Evolutionary conservation across 2,329 filamentous ascomycete genomes (phyloP).

Genomic region (Emergomyces pasteurianus): DNA sequence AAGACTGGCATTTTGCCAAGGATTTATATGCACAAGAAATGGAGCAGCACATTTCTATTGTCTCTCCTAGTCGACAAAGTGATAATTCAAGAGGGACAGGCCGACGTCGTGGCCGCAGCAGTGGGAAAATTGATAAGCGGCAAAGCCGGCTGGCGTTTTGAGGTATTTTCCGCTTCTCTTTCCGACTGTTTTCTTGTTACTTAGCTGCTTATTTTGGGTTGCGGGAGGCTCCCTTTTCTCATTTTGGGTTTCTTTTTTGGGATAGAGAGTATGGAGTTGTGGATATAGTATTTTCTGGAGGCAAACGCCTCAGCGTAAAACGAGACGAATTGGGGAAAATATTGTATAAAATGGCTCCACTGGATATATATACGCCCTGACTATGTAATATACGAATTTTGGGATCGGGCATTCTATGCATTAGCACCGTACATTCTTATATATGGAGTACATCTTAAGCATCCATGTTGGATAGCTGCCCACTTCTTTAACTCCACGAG

Average conservation of each 20-base stretch:
- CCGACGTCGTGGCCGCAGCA: background rate
- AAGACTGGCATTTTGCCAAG: conserved; percentile 91
- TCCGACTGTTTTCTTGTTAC: background rate
- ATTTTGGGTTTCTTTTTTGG: background rate
- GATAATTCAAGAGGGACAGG: background rate
- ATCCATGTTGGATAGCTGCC: too few relatives aligned
- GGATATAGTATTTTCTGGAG: background rate
- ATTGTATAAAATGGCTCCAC: background rate
- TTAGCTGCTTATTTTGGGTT: background rate
- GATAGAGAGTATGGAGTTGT: background rate
- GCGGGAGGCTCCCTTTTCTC: background rate
- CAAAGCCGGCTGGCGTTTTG: conserved; percentile 11
- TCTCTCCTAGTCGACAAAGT: background rate
- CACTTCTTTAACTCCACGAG: background rate
- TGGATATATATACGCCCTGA: background rate
- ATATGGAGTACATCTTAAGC: too few relatives aligned
- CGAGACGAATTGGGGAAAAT: background rate
- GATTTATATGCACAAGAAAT: conserved; percentile 41
- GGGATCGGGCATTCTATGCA: background rate
- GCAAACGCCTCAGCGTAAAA: background rate
- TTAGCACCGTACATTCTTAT: background rate
- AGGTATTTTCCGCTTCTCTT: background rate
- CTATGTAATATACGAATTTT: background rate
- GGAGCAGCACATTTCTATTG: background rate
- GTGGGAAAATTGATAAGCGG: conserved; percentile 6